These are phyloP conservation scores for Neofusicoccum ribis DNA, from an alignment of 2,329 filamentous ascomycete genomes.

Conservation along the genomic window DNA sequence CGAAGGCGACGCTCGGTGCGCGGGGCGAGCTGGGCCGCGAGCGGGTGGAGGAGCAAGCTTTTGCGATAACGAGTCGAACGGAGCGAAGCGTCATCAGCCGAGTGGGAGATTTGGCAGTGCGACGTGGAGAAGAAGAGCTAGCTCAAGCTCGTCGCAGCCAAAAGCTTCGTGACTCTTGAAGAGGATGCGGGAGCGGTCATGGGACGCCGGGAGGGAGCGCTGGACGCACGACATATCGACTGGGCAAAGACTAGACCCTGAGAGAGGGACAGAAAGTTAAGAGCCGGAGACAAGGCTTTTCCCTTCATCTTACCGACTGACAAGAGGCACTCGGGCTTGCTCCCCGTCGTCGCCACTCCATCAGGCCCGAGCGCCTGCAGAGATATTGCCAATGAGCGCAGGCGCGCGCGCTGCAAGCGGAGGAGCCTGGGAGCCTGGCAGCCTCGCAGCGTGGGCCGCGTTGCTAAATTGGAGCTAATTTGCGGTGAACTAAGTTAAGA, in stretches of 20 bases:
- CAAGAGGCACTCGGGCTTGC: too few species aligned
- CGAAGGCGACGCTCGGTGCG: background rate
- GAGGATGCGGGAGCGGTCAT: background rate
- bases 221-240: background rate
- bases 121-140: background rate
- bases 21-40: background rate
- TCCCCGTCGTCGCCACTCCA: too few species aligned
- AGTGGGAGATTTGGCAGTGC: background rate
- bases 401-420: too few species aligned
- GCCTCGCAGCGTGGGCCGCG: background rate
- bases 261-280: background rate
- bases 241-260: background rate
- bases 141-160: background rate
- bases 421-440: background rate
- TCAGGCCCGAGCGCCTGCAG: too few species aligned
- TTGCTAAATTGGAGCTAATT: background rate
- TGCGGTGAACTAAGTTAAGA: constrained; percentile 5
- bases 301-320: background rate
- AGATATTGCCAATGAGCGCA: too few species aligned
- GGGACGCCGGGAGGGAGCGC: background rate
- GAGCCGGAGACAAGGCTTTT: background rate
- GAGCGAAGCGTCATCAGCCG: background rate
- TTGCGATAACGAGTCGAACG: background rate
- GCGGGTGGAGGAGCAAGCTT: background rate
- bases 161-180: background rate